Evolutionary conservation across 148 eudicot species (phyloP).

Genomic region (Nepenthes mirabilis): DNA sequence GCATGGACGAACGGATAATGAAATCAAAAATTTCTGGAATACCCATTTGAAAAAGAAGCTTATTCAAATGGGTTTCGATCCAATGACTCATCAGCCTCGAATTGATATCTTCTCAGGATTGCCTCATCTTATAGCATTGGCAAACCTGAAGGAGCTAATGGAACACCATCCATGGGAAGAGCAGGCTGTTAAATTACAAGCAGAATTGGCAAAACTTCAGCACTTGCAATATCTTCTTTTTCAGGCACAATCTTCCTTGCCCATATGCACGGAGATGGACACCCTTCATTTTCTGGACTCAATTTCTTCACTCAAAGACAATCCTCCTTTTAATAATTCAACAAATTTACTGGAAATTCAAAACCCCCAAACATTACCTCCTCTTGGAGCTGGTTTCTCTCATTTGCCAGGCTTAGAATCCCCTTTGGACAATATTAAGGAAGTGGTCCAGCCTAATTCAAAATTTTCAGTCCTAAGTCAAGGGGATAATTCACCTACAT

Average conservation of each 20-base stretch:
- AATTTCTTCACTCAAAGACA: not conserved
- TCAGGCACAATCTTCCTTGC: conserved; percentile 29
- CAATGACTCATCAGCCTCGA: conserved; percentile 89
- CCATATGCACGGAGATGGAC: conserved; percentile 30
- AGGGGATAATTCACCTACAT: conserved; percentile 27
- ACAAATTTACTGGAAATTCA: not conserved
- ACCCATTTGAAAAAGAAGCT: conserved; percentile 91
- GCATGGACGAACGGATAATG: conserved; percentile 88
- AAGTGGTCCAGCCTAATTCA: conserved; percentile 13
- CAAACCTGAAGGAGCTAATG: conserved; percentile 63
- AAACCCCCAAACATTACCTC: not conserved
- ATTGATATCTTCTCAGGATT: conserved; percentile 85
- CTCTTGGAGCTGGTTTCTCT: conserved; percentile 6
- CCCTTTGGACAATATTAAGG: not conserved
- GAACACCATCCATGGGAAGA: conserved; percentile 73
- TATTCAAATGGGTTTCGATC: conserved; percentile 92
- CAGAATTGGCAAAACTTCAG: conserved; percentile 70
- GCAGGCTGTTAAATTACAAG: conserved; percentile 60
- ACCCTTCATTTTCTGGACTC: conserved; percentile 8
- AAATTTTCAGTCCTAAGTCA: conserved; percentile 16
- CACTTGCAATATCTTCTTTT: conserved; percentile 45
- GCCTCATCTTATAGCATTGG: conserved; percentile 90
- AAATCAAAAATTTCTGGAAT: conserved; percentile 96
- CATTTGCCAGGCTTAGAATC: conserved; percentile 4
- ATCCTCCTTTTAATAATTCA: not conserved